phyloP scores from a whole-genome alignment of 2,329 filamentous ascomycete species.

The Aureobasidium pullulans region DNA sequence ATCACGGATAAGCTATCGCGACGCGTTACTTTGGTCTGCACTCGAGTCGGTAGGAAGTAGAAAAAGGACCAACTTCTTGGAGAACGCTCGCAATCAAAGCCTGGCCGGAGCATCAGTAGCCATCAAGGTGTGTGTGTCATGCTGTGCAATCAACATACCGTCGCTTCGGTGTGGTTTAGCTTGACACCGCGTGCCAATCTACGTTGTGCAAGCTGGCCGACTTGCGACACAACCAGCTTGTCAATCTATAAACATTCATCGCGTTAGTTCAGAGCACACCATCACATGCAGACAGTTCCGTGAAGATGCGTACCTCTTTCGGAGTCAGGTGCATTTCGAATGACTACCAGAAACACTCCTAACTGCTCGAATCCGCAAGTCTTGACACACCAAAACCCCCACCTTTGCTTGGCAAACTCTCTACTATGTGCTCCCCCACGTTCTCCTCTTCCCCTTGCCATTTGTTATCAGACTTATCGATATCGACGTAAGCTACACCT shows the following conservation, averaged over 20 bases:
- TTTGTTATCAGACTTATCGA: background rate
- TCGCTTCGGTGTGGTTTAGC: conserved; percentile 84
- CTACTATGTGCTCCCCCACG: background rate
- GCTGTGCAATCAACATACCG: conserved; percentile 43
- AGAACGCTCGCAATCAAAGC: conserved; percentile 80
- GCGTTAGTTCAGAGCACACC: background rate
- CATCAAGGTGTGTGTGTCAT: background rate
- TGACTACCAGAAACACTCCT: background rate
- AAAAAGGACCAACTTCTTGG: conserved; percentile 57
- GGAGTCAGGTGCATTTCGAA: conserved; percentile 29
- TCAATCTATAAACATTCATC: conserved; percentile 58
- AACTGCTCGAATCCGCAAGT: background rate
- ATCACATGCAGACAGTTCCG: background rate
- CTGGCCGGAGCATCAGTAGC: conserved; percentile 38
- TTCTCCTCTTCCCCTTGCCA: background rate
- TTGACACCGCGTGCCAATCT: conserved; percentile 80
- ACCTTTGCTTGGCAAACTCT: background rate
- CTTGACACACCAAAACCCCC: conserved; percentile 11
- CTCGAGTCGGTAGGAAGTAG: background rate
- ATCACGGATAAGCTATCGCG: conserved; percentile 76
- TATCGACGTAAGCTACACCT: background rate
- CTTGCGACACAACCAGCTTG: conserved; percentile 88
- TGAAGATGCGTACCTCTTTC: conserved; percentile 24
- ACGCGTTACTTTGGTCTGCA: conserved; percentile 6
- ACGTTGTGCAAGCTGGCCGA: conserved; percentile 79